These are phyloP conservation scores for Fagopyrum esculentum DNA, from an alignment of 148 eudicot genomes.

Conservation along the genomic window DNA sequence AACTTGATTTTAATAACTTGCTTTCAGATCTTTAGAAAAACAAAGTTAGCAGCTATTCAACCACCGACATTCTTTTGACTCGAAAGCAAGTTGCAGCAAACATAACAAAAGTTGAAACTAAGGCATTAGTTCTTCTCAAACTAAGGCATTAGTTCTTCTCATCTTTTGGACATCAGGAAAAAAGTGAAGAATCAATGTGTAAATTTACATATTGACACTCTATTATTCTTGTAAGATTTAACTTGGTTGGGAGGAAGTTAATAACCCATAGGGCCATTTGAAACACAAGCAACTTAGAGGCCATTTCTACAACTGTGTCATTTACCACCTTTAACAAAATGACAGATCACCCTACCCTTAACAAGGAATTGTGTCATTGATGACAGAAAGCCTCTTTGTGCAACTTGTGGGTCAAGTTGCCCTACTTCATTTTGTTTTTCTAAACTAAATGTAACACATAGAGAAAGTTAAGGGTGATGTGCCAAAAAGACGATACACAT, in stretches of 20 bases:
- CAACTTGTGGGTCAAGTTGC: neutral
- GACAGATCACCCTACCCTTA: neutral
- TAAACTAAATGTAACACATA: neutral
- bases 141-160: too few relatives aligned
- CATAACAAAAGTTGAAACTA: neutral
- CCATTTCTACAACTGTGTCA: neutral
- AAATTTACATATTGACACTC: neutral
- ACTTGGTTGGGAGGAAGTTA: neutral
- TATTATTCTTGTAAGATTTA: neutral
- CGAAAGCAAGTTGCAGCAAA: neutral
- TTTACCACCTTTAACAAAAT: neutral
- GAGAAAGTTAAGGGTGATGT: neutral
- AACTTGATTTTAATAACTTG: neutral
- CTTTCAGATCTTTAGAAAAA: neutral
- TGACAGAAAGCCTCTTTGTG: neutral
- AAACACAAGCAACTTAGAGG: too few relatives aligned
- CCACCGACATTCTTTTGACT: neutral
- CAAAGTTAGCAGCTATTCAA: neutral
- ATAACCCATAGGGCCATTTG: neutral
- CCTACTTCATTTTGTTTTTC: neutral
- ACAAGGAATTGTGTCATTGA: neutral
- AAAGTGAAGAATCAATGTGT: neutral
- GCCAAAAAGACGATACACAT: neutral
- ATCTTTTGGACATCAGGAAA: too few relatives aligned
- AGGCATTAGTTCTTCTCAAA: neutral